A percentile compares a stretch with the other conserved stretches of the same genome.
Conservation (phyloP, 129 eudicot species). For the Logfia minima region DNA sequence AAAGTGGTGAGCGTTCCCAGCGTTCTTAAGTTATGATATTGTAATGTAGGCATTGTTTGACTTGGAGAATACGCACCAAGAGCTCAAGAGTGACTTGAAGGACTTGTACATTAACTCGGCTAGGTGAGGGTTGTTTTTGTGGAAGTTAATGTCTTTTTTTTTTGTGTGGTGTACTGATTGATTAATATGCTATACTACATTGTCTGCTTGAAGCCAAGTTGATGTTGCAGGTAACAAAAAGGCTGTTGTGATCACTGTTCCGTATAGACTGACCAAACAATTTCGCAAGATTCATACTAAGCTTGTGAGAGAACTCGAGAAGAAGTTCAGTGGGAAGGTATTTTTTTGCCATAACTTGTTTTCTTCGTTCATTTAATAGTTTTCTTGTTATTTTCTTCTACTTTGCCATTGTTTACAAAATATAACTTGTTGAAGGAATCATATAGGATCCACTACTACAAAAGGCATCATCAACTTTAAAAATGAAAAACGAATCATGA, state of each 20-base stretch:
- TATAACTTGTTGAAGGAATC: not conserved
- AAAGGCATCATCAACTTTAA: not conserved
- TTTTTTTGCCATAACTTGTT: not conserved
- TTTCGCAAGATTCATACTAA: slow-evolving; percentile 76
- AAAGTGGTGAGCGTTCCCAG: not conserved
- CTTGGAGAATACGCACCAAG: slow-evolving; percentile 65
- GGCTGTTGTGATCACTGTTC: slow-evolving; percentile 77
- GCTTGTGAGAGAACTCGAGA: slow-evolving; percentile 94
- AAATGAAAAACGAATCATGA: no score
- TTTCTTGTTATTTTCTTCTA: no score
- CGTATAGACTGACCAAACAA: slow-evolving; percentile 72
- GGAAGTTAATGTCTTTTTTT: not conserved
- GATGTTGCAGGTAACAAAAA: slow-evolving; percentile 70
- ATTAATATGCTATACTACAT: no score
- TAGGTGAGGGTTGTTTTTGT: slow-evolving; percentile 30
- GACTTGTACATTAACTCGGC: slow-evolving; percentile 75
- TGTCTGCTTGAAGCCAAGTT: slow-evolving; percentile 48
- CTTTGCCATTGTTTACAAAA: not conserved
- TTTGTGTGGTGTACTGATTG: no score
- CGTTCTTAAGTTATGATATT: not conserved
- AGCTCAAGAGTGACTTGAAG: slow-evolving; percentile 73
- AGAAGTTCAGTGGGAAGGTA: slow-evolving; percentile 95
- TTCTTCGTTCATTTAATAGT: not conserved
- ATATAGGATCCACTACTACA: no score
- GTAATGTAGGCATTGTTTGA: slow-evolving; percentile 50